Evolutionary conservation across 2,329 filamentous ascomycete genomes (phyloP), one percentile per base, ranked within the genome.

Genomic region (Ophiostoma australiae): DNA sequence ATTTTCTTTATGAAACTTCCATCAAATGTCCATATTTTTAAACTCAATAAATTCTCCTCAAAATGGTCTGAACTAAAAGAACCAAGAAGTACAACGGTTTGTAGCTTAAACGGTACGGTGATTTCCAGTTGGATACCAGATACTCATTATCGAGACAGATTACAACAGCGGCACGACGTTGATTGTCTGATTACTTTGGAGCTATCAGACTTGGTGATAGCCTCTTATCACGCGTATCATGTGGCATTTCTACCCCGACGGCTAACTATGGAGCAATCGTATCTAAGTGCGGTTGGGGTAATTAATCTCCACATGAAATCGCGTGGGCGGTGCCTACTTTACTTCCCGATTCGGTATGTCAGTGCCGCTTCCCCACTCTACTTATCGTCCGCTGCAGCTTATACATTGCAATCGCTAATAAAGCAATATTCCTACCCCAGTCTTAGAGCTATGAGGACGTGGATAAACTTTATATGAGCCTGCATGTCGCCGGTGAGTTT

Each of bases 341-440:
- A 58, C 27, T 58, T 58, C 23, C 52, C 23, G 52, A 58, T 58
- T 27, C 7, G 20, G 23, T 11, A 58, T 33, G 31, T 35, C 33
- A 20, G 52, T 58, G 23, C 27, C 52, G 52, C 4, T 20, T 58
- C 52, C 8, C 52, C 52, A 58, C 52, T 58, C n/a, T 58, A 27
- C 52, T 58, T 58, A 58, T 58, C 52, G 52, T 13, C n/a, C 23
- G n/a, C 52, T 27, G 52, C 52, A 58, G 52, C 8, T 58, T 55
- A 58, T 23, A 58, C 52, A 58, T 58, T 58, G 52, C 23, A 58
- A 58, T 58, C 52, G 52, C 52, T 55, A 55, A 55, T 55, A 55
- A 55, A 27, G 52, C 27, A 6, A 58, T 27, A 58, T 58, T 58
- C 52, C 52, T 58, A 27, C n/a, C n/a, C 52, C 52, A 58, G 52